Percentiles rank a stretch among this genome's conserved stretches.
Evolutionary conservation across 2,329 filamentous ascomycete species (phyloP).

Genomic region (Hypoxylon sp.): DNA sequence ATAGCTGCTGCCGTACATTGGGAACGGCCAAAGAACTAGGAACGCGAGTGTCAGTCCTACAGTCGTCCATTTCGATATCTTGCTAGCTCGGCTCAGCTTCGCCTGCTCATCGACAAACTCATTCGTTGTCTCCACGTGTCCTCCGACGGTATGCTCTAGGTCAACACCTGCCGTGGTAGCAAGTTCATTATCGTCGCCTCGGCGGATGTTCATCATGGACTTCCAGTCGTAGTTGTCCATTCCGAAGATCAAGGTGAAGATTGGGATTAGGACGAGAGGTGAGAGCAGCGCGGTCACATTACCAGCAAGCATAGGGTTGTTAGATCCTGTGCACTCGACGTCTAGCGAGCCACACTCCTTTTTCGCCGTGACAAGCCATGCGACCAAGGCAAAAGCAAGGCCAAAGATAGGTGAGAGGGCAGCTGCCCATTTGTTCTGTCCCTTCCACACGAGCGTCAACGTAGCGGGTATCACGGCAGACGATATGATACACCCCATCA

Average conservation of each 20-base stretch:
- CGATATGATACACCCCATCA: constrained; percentile 93
- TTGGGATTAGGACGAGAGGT: constrained; percentile 75
- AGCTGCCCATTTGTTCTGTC: constrained; percentile 80
- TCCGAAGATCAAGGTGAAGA: constrained; percentile 77
- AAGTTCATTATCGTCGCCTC: constrained; percentile 79
- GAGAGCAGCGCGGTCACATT: constrained; percentile 85
- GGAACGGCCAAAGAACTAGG: constrained; percentile 89
- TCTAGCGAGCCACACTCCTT: constrained; percentile 73
- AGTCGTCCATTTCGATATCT: constrained; percentile 59
- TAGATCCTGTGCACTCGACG: constrained; percentile 81
- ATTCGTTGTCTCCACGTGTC: constrained; percentile 58
- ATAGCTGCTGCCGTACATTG: constrained; percentile 84
- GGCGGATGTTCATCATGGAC: constrained; percentile 81
- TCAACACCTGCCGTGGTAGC: constrained; percentile 70
- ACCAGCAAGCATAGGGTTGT: constrained; percentile 86
- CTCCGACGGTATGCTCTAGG: constrained; percentile 60
- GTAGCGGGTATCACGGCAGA: constrained; percentile 85
- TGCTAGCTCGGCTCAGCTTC: constrained; percentile 40
- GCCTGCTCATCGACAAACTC: constrained; percentile 38
- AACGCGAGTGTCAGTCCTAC: constrained; percentile 73
- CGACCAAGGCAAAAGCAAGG: constrained; percentile 72
- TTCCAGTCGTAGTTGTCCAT: constrained; percentile 84
- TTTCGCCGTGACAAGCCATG: constrained; percentile 81
- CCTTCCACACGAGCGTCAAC: constrained; percentile 80
- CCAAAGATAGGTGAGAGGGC: constrained; percentile 75